Percentiles rank a stretch among this genome's conserved stretches.
These are phyloP conservation scores for Gleditsia sinensis DNA, from an alignment of 306 rosid species.

Conservation along the genomic window DNA sequence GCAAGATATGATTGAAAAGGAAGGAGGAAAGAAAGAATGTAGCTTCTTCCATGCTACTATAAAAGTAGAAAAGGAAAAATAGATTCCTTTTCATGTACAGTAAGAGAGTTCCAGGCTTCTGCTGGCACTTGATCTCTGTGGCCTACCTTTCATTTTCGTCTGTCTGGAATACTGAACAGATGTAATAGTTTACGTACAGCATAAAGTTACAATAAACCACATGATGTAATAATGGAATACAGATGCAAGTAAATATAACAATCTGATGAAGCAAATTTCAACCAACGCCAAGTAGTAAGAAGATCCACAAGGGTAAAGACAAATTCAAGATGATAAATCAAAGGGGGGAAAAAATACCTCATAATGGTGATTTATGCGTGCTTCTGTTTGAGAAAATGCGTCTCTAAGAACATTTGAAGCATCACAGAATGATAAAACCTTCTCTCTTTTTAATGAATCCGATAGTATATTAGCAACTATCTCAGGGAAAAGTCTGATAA, in stretches of 20 bases:
- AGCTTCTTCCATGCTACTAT: neutral
- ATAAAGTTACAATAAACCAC: neutral
- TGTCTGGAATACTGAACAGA: too few species aligned
- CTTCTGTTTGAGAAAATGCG: conserved; percentile 87
- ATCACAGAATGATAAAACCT: conserved; percentile 65
- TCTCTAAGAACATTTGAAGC: conserved; percentile 91
- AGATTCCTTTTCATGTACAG: neutral
- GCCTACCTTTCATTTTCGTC: too few species aligned
- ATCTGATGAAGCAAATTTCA: neutral
- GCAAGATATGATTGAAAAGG: neutral
- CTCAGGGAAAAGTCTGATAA: conserved; percentile 82
- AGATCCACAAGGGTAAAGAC: neutral
- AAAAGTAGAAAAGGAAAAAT: neutral
- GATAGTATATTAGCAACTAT: conserved; percentile 68
- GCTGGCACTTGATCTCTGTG: neutral
- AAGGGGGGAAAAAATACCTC: conserved; percentile 61
- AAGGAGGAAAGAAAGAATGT: neutral
- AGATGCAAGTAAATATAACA: neutral
- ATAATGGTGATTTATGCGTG: conserved; percentile 68
- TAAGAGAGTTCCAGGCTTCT: neutral
- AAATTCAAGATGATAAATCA: conserved; percentile 26
- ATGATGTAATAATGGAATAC: neutral
- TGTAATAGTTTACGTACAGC: neutral
- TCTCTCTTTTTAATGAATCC: conserved; percentile 70
- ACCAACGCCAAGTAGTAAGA: neutral